A percentile compares a stretch with the other conserved stretches of the same genome.
Evolutionary conservation across 768 basidiomycete genomes (phyloP).

Genomic region (Holtermanniella nyarrowii): DNA sequence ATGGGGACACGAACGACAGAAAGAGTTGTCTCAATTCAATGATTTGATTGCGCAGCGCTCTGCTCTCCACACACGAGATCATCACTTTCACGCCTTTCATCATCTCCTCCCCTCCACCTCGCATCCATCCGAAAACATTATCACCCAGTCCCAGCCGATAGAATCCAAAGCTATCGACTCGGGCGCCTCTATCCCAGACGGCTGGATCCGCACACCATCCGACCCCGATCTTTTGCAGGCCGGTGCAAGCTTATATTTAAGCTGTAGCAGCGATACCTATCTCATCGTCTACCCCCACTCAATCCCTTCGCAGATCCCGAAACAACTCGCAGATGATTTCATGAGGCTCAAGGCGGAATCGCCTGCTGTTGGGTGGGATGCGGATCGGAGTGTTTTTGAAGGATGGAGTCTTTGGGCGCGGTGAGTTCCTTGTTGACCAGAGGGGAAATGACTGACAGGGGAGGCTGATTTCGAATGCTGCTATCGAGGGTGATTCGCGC

Average conservation of each 20-base stretch:
- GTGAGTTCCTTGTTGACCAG: background rate
- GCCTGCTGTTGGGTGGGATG: slow-evolving; percentile 13
- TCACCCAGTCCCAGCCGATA: too few relatives aligned
- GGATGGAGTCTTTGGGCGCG: slow-evolving; percentile 12
- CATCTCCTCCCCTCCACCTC: too few relatives aligned
- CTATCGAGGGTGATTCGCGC: slow-evolving; percentile 29
- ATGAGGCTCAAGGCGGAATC: slow-evolving; percentile 19
- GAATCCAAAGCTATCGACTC: too few relatives aligned
- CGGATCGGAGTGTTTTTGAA: slow-evolving; percentile 14
- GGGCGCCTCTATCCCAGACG: too few relatives aligned
- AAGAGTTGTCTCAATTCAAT: background rate
- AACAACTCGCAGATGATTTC: slow-evolving; percentile 13
- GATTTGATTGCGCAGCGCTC: background rate
- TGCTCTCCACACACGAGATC: background rate
- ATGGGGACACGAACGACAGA: background rate
- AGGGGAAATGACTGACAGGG: background rate
- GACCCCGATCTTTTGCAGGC: too few relatives aligned
- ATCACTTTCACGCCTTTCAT: background rate
- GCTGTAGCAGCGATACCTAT: slow-evolving; percentile 28
- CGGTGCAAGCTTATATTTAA: slow-evolving; percentile 14
- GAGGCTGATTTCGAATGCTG: slow-evolving; percentile 25
- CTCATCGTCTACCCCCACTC: slow-evolving; percentile 18
- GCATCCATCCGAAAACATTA: too few relatives aligned
- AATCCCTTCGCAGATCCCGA: slow-evolving; percentile 24
- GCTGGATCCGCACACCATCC: too few relatives aligned